Evolutionary conservation across 176 grass and related monocot genomes (phyloP).

Genomic region (maize (Zea mays)): DNA sequence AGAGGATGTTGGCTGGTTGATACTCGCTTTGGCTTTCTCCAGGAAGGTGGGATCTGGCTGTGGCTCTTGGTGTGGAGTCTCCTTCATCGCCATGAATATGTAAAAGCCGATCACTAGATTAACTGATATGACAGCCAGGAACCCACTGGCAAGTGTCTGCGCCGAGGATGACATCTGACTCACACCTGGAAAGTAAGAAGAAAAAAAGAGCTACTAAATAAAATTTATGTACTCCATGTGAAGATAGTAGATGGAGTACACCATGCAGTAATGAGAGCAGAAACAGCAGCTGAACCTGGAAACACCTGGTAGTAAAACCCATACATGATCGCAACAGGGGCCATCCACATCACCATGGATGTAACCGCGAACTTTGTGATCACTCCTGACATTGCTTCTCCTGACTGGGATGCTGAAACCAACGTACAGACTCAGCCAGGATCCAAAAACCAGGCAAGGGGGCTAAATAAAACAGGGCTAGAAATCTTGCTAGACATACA

Average conservation of each 20-base stretch:
- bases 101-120: conserved; percentile 85
- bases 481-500: too few species aligned
- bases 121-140: conserved; percentile 84
- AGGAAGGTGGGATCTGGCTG: conserved; percentile 89
- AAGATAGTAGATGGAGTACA: background rate
- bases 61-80: conserved; percentile 50
- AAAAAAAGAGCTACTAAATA: background rate
- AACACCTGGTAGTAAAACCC: conserved; percentile 74
- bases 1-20: conserved; percentile 53
- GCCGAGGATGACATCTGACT: conserved; percentile 61
- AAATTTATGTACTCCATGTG: background rate
- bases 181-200: conserved; percentile 38
- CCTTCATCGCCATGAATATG: conserved; percentile 88
- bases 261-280: background rate
- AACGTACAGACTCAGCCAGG: background rate
- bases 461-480: too few species aligned
- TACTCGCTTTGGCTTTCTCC: conserved; percentile 79
- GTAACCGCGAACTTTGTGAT: conserved; percentile 72
- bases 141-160: conserved; percentile 74
- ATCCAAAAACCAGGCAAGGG: too few species aligned
- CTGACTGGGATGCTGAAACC: conserved; percentile 11
- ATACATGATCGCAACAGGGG: conserved; percentile 70
- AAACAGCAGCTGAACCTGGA: conserved; percentile 59
- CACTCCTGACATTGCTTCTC: conserved; percentile 64
- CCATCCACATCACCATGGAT: conserved; percentile 88